Conservation (phyloP, 176 grass and related monocot species). For the Canna indica region DNA sequence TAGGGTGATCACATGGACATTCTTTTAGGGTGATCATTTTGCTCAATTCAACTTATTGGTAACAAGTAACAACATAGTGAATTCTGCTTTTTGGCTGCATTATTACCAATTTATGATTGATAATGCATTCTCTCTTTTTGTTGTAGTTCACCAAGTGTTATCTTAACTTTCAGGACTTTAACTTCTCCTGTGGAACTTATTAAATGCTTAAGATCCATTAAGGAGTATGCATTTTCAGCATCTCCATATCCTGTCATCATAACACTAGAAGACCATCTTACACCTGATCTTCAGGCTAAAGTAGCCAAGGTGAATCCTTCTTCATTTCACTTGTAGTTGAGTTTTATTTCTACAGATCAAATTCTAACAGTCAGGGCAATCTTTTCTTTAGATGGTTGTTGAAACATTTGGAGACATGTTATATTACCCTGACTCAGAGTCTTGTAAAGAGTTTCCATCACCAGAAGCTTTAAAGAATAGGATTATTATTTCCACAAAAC, state of each 20-base stretch:
- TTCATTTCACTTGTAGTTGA: not conserved
- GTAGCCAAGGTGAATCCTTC: constrained; percentile 60
- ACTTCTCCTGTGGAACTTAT: constrained; percentile 81
- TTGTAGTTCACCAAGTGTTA: constrained; percentile 11
- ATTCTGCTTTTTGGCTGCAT: not conserved
- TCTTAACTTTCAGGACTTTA: constrained; percentile 55
- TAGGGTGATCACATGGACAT: not conserved
- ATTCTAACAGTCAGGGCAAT: not conserved
- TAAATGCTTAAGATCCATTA: constrained; percentile 87
- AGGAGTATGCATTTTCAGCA: constrained; percentile 83
- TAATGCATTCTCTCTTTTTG: constrained; percentile 4
- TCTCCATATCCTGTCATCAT: constrained; percentile 98
- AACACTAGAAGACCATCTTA: constrained; percentile 95
- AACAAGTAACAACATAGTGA: not conserved
- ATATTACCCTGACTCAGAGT: constrained; percentile 76
- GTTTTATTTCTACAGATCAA: not conserved
- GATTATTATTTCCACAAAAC: constrained; percentile 84
- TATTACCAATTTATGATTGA: no score
- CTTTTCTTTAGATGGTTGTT: constrained; percentile 64
- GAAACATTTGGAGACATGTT: constrained; percentile 79
- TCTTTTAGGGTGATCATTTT: not conserved
- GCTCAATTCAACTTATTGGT: not conserved
- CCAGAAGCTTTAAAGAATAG: constrained; percentile 66
- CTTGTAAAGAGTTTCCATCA: constrained; percentile 79
- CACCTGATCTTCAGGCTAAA: constrained; percentile 81